Evolutionary conservation across 2,329 filamentous ascomycete species (phyloP).

Genomic region (Phoma sp.): DNA sequence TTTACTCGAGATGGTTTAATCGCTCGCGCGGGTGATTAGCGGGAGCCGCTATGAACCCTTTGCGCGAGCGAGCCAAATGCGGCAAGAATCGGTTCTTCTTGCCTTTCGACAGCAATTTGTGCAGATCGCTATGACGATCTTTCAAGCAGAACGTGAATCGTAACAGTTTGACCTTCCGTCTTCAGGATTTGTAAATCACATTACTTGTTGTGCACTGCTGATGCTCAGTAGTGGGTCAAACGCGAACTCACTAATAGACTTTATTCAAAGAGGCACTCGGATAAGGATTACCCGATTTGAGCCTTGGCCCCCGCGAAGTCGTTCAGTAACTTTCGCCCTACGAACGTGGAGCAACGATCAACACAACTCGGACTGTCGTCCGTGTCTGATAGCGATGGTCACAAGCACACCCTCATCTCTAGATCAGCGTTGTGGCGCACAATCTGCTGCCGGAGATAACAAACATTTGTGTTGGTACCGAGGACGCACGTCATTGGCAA

Average conservation of each 20-base stretch:
- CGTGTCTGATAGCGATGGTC: neutral
- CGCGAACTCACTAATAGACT: neutral
- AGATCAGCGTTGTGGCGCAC: neutral
- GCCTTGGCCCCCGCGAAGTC: neutral
- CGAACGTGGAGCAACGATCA: neutral
- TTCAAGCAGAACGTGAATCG: slow-evolving; percentile 4
- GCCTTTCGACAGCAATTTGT: neutral
- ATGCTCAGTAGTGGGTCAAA: slow-evolving; percentile 2
- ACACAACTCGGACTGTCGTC: neutral
- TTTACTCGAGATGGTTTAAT: neutral
- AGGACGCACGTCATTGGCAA: slow-evolving; percentile 6
- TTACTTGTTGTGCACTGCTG: too few species aligned
- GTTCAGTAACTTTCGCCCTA: neutral
- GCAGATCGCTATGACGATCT: slow-evolving; percentile 16
- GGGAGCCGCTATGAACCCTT: slow-evolving; percentile 10
- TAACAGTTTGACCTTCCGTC: neutral
- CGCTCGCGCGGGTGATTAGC: slow-evolving; percentile 4
- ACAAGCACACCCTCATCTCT: neutral
- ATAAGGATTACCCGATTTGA: neutral
- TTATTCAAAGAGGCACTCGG: neutral
- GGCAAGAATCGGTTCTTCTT: slow-evolving; percentile 10
- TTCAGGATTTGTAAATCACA: slow-evolving; percentile 2
- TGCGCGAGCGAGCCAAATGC: slow-evolving; percentile 5
- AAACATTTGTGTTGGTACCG: neutral
- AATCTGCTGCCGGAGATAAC: neutral